phyloP scores from a whole-genome alignment of 1,284 basidiomycete genomes.

The Austroboletus novae-zelandiae region DNA sequence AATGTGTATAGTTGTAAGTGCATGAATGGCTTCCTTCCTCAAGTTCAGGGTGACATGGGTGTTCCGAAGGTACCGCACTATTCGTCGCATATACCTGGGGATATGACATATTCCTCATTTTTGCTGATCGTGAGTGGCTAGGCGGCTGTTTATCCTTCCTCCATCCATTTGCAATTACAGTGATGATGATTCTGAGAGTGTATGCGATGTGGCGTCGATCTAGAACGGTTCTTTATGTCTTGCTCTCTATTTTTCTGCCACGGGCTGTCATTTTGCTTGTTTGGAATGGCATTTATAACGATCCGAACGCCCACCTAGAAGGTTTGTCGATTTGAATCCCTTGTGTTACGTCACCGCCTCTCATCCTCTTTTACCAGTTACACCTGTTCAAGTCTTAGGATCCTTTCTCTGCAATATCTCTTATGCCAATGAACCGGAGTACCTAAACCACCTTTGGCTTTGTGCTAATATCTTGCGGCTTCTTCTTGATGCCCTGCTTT shows the following conservation, averaged over 20 bases:
- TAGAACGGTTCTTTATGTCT: not conserved
- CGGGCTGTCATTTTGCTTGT: not conserved
- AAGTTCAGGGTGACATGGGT: too few relatives aligned
- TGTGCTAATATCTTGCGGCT: too few relatives aligned
- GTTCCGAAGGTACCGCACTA: not conserved
- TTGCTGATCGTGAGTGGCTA: not conserved
- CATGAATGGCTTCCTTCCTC: too few relatives aligned
- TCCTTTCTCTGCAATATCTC: too few relatives aligned
- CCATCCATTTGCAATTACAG: not conserved
- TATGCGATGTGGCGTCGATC: not conserved
- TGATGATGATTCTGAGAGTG: not conserved
- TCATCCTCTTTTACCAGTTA: too few relatives aligned
- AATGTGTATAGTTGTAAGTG: not conserved
- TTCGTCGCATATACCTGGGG: not conserved
- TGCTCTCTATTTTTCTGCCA: not conserved
- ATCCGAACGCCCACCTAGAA: not conserved
- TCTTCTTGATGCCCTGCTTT: too few relatives aligned
- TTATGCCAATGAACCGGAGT: too few relatives aligned
- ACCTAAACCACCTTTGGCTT: too few relatives aligned
- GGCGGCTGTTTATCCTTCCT: not conserved
- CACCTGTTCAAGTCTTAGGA: too few relatives aligned
- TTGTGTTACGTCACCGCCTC: too few relatives aligned
- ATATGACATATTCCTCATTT: not conserved
- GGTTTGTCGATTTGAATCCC: not conserved
- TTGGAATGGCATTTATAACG: not conserved